A percentile compares a stretch with the other conserved stretches of the same genome.
phyloP scores from a whole-genome alignment of 129 eudicot genomes.

The Centella asiatica region DNA sequence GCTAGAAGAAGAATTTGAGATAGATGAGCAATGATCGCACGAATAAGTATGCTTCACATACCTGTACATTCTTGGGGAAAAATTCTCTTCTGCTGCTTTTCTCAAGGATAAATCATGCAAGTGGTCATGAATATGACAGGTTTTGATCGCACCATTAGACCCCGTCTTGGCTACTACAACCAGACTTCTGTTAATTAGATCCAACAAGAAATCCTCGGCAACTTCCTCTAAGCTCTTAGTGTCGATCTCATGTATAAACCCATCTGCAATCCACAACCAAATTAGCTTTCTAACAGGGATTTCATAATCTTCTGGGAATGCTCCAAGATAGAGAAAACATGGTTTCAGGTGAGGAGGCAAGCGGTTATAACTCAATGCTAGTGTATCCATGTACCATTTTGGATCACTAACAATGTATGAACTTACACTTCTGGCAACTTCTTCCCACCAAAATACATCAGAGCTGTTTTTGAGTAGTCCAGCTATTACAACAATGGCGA shows the following conservation, averaged over 20 bases:
- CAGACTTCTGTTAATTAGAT: conserved; percentile 23
- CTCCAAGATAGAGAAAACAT: background rate
- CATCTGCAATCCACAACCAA: background rate
- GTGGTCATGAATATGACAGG: conserved; percentile 22
- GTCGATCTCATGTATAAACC: background rate
- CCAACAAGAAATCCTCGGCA: conserved; percentile 7
- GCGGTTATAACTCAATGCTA: too few relatives aligned
- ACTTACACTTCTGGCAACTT: conserved; percentile 9
- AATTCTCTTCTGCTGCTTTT: conserved; percentile 12
- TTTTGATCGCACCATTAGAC: conserved; percentile 13
- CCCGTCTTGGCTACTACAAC: background rate
- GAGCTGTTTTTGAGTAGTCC: conserved; percentile 16
- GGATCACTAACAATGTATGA: conserved; percentile 20
- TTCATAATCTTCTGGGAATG: background rate
- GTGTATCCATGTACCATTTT: conserved; percentile 16
- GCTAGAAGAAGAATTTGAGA: too few relatives aligned
- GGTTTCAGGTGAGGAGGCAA: conserved; percentile 20
- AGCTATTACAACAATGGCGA: conserved; percentile 8
- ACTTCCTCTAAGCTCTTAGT: background rate
- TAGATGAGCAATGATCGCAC: too few relatives aligned
- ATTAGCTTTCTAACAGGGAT: background rate
- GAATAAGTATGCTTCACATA: background rate
- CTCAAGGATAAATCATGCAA: conserved; percentile 15
- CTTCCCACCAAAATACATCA: conserved; percentile 5
- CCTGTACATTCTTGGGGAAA: background rate